phyloP scores from a whole-genome alignment of 106 monocot species.

The Phalaenopsis equestris region DNA sequence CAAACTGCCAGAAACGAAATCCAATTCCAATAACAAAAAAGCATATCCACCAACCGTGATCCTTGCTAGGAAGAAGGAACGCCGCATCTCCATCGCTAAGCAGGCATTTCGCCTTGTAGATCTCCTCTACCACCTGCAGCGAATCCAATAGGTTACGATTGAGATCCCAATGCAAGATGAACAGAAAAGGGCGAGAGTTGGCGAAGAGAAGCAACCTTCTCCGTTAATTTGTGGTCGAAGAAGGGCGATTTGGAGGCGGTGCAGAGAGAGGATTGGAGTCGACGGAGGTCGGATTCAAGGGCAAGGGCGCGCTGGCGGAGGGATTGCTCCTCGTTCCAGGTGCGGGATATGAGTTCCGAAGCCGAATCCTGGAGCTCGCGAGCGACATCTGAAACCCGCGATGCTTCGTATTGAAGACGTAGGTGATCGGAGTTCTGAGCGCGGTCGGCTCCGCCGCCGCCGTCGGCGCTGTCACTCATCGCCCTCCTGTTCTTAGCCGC shows the following conservation, averaged over 20 bases:
- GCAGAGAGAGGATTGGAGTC: conserved; percentile 31
- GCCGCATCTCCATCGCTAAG: conserved; percentile 72
- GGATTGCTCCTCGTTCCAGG: conserved; percentile 66
- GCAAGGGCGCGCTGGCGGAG: conserved; percentile 66
- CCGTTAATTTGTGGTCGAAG: conserved; percentile 41
- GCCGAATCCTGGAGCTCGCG: conserved; percentile 82
- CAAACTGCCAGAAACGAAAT: background rate
- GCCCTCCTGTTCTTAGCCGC: background rate
- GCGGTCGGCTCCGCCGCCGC: conserved; percentile 5
- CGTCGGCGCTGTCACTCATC: conserved; percentile 8
- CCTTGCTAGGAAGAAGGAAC: conserved; percentile 69
- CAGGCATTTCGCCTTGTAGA: conserved; percentile 53
- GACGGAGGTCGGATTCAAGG: conserved; percentile 67
- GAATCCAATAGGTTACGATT: background rate
- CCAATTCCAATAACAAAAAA: background rate
- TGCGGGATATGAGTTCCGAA: conserved; percentile 40
- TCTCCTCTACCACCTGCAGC: conserved; percentile 69
- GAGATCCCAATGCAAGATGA: background rate
- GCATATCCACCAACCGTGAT: conserved; percentile 36
- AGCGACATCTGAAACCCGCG: conserved; percentile 40
- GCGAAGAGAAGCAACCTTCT: conserved; percentile 46
- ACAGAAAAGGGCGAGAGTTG: background rate
- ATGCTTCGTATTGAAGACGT: conserved; percentile 38
- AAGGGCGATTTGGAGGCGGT: background rate
- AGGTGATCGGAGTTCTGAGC: conserved; percentile 8